Base-by-base conservation (phyloP, 495 filamentous ascomycete genomes). In the Neurospora pannonica region DNA sequence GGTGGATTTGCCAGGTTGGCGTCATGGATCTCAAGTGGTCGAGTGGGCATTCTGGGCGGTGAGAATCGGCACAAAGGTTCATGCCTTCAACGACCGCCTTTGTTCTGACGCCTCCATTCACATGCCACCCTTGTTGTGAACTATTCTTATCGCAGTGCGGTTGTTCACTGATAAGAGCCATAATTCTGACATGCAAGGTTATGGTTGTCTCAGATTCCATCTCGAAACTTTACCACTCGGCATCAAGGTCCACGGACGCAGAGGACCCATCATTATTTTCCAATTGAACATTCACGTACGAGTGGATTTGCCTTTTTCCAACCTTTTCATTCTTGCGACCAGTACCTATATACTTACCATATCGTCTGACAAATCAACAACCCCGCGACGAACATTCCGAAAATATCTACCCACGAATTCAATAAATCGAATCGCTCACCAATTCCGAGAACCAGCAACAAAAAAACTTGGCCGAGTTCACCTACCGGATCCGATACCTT, bases 1-100 rank as follows among this genome's bases (percentile, higher is more conserved):
- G 28, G 54, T 67, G 54, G 54, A 34, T 67, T 39, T 70, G 69
- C 21, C 43, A 48, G 67, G 38, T 54, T 37, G 21, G 67, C 72
- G 72, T 71, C 72, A 39, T 71, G 70, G 70, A 71, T 42, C n/a
- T 36, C 11, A 71, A 38, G n/a, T 71, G 70, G 69, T 21, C n/a
- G 11, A 71, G 17, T 43, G 19, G 34, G 34, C 34, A 21, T 28
- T 34, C 0, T 28, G 70, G 72, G 54, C 72, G 72, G 71, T 60
- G 37, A 31, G 9, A 15, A 9, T 7, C 8, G 75, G 71, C 71
- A 70, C 4, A 73, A 71, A 34, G 19, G 5, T 38, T 74, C 34
- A 17, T 76, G 73, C 75, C 73, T 28, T 15, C 11, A n/a, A 21
- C 13, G 28, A 70, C 70, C 70, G 75, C 75, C 71, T 67, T 74